Evolutionary conservation across 139 green algal species (phyloP).

Genomic region (Pleodorina starrii): DNA sequence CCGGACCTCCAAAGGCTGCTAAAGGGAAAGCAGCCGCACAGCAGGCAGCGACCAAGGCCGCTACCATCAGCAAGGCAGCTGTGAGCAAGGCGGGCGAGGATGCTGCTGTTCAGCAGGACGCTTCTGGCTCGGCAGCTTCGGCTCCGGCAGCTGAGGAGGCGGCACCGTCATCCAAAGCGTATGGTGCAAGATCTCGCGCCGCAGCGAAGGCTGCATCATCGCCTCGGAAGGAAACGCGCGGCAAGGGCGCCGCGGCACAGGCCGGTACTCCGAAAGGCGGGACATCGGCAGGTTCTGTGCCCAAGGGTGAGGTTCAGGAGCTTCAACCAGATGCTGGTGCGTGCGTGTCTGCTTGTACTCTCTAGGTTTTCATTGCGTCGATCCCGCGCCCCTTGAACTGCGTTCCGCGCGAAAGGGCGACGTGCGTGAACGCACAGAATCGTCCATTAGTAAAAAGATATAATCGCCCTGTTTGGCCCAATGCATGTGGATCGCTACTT

Average conservation of each 20-base stretch:
- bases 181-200: neutral
- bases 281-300: neutral
- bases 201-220: neutral
- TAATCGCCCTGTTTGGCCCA: too few relatives aligned
- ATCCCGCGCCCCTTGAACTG: neutral
- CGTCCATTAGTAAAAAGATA: too few relatives aligned
- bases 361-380: neutral
- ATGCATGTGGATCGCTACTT: too few relatives aligned
- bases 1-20: neutral
- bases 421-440: too few relatives aligned
- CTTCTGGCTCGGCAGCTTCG: neutral
- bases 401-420: too few relatives aligned
- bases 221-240: constrained; percentile 4
- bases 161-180: neutral
- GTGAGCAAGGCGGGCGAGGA: neutral
- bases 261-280: neutral
- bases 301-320: neutral
- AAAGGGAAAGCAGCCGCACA: neutral
- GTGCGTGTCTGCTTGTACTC: neutral
- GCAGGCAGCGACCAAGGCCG: neutral
- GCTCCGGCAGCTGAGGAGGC: neutral
- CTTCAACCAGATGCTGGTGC: neutral
- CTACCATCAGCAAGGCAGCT: neutral
- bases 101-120: neutral
- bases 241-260: neutral